These are phyloP conservation scores for Lophium mytilinum DNA, from an alignment of 495 filamentous ascomycete species.

Conservation along the genomic window DNA sequence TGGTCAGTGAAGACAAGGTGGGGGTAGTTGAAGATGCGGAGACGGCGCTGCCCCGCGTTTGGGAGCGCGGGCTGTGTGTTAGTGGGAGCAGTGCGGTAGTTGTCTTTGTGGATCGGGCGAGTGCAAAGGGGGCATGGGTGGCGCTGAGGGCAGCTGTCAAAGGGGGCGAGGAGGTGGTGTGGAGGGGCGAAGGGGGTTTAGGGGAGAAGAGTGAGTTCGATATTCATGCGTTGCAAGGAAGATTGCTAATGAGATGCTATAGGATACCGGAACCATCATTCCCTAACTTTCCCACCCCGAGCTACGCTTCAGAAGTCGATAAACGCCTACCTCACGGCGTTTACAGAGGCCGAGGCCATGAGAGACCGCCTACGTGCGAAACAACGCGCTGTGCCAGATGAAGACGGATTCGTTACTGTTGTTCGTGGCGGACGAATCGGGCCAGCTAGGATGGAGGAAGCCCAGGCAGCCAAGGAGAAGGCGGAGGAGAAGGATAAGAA, in stretches of 20 bases:
- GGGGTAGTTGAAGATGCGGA: conserved; percentile 38
- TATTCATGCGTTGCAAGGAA: not conserved
- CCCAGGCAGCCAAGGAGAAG: conserved; percentile 60
- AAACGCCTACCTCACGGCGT: conserved; percentile 74
- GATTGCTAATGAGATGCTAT: not conserved
- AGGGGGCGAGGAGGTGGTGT: conserved; percentile 42
- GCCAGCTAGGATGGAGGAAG: conserved; percentile 65
- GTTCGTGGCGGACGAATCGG: conserved; percentile 67
- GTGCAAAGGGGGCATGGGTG: conserved; percentile 63
- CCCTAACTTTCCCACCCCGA: conserved; percentile 60
- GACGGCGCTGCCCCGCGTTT: conserved; percentile 52
- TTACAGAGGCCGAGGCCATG: conserved; percentile 53
- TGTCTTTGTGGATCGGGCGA: conserved; percentile 70
- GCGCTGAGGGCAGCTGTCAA: conserved; percentile 56
- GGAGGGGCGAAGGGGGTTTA: conserved; percentile 48
- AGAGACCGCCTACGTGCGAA: conserved; percentile 54
- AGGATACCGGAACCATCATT: conserved; percentile 59
- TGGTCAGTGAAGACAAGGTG: conserved; percentile 40
- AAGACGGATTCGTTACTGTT: conserved; percentile 93
- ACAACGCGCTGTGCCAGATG: conserved; percentile 70
- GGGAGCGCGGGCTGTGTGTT: conserved; percentile 62
- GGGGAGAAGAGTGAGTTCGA: conserved; percentile 15
- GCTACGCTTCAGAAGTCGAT: conserved; percentile 56
- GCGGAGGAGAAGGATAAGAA: conserved; percentile 66
- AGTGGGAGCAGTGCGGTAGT: conserved; percentile 74